Evolutionary conservation across 1,139 yeast genomes (phyloP), one percentile per base, ranked within the genome.

Genomic region (Fermentozyma sake): DNA sequence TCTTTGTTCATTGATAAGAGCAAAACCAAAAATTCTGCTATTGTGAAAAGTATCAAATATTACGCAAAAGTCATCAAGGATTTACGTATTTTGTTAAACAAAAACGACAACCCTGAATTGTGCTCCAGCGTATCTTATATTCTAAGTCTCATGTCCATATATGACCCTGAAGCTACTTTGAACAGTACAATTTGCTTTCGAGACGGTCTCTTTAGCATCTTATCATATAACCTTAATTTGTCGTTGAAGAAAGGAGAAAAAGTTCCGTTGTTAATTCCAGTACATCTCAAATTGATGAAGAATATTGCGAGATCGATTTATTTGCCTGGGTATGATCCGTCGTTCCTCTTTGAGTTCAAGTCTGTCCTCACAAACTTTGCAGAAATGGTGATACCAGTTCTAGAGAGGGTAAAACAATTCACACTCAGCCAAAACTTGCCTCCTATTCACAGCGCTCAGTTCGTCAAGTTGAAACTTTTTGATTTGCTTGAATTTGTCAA

Each of bases 101-200:
- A 41, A 16, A 53, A 58, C 33, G 35, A 38, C 14, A 55, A 57
- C 28, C 64, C 67, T 2, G 62, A 56, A 27, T 35, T 53, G 19
- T 58, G 67, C 27, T 53, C 69, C 1, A 52, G 57, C 4, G 59
- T 60, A 7, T 61, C 68, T 17, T 66, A 64, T 35, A 51, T 66
- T 27, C 46, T 66, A 23, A 57, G 66, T 34, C 43, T 65, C 30
- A 64, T 63, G 68, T 52, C 69, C 7, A 55, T 64, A 12, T 66
- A 66, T 37, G 72, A 66, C 33, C 71, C 71, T 1, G 69, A 62
- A 35, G 69, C 68, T 5, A 62, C 68, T 1, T 39, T 55, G n/a
- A 42, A 56, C 34, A 61, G 69, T 19, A 51, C 57, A 12, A 49
- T 47, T 23, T 65, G 72, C 33, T 66, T 64, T 34, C 46, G 68